Base-by-base conservation (phyloP, 139 green algal genomes). In the Chlorella sp. region DNA sequence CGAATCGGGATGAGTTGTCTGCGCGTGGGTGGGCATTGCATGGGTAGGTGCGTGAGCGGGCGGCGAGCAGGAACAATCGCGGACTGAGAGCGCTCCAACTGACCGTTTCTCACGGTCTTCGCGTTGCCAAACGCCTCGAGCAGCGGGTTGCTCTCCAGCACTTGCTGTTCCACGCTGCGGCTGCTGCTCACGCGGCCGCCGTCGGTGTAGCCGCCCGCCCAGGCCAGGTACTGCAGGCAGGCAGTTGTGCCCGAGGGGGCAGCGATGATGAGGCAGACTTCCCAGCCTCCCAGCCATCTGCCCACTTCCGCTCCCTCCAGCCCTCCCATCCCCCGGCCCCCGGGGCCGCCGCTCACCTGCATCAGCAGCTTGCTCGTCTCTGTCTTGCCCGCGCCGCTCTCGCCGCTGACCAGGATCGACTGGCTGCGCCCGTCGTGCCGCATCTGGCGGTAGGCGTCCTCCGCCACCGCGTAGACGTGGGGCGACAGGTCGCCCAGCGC, bases 321-420 rank as follows among this genome's bases (percentile, higher is more conserved):
- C n/a, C n/a, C n/a, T n/a, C n/a, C n/a, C n/a, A n/a, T n/a, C n/a
- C n/a, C n/a, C n/a, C n/a, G n/a, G n/a, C n/a, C n/a, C n/a, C n/a
- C n/a, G n/a, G n/a, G n/a, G n/a, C n/a, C n/a, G n/a, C n/a, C n/a
- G n/a, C n/a, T n/a, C n/a, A n/a, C n/a, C n/a, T n/a, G n/a, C 96
- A 99, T 99, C 74, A 99, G 96, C 17, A 98, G 88, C 88, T 99
- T 99, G 79, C 90, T 95, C 41, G 96, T 99, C 88, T 99, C 96
- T 35, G 96, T 99, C 83, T 99, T 99, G 29, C 96, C 96, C n/a
- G 96, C 96, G 36, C 96, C 96, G 29, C 88, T 96, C 87, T 99
- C 96, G 9, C 96, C 96, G 46, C 86, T 94, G 68, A 97, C 93
- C 87, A 97, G 84, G 76, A 97, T 96, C 48, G 91, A 94, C 81